Conservation (phyloP, 2,329 filamentous ascomycete genomes). For the Penicillium sp. region DNA sequence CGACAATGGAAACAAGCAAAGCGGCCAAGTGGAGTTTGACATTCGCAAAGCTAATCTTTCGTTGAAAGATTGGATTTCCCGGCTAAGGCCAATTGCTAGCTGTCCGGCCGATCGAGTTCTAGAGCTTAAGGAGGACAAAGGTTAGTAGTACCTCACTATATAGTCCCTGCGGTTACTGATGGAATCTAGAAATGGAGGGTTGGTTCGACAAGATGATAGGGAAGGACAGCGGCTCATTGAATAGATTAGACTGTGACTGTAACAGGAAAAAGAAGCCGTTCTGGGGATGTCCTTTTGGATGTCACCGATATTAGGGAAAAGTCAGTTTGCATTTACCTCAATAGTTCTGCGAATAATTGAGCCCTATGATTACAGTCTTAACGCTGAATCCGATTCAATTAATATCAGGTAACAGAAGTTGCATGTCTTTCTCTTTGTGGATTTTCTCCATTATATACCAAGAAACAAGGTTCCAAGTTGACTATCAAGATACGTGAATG, state of each 20-base stretch:
- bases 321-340: neutral
- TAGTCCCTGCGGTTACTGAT: conserved; percentile 1
- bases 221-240: conserved; percentile 5
- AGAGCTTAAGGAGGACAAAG: neutral
- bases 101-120: neutral
- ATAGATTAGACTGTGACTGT: conserved; percentile 5
- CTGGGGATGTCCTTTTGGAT: conserved; percentile 5
- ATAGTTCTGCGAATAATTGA: neutral
- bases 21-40: neutral
- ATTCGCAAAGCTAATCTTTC: neutral
- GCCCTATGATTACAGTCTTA: neutral
- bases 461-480: neutral
- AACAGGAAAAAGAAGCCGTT: neutral
- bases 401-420: neutral
- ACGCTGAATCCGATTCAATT: neutral
- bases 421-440: neutral
- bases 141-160: conserved; percentile 1
- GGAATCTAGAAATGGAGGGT: conserved; percentile 5
- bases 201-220: conserved; percentile 12
- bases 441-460: neutral
- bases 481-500: conserved; percentile 2
- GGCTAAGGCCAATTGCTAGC: neutral
- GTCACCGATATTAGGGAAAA: conserved; percentile 3
- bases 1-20: neutral
- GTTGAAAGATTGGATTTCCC: conserved; percentile 5